Base-by-base conservation (phyloP, 2,329 filamentous ascomycete genomes). In the Hypoxylon sp. region DNA sequence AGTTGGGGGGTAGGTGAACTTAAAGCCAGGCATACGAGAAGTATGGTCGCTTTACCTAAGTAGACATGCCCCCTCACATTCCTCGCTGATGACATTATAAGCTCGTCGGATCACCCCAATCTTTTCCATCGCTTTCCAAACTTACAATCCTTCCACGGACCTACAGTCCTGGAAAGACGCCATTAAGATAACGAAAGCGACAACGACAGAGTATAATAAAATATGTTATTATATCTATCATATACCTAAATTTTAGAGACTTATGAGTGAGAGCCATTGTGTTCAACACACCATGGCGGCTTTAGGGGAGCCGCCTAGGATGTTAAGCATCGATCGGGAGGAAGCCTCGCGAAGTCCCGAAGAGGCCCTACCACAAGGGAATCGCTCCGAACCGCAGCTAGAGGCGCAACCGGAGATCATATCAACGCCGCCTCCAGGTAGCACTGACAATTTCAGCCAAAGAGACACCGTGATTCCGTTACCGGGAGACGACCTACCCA, bases 171-270 rank as follows among this genome's bases (percentile, higher is more conserved):
- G 17, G 38, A 30, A 32, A 55, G 34, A 55, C 23, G 23, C 32
- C 21, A n/a, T 17, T 41, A 45, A 23, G 25, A 25, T 25, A 46
- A 46, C 28, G 21, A 46, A 17, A 43, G 46, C 25, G 11, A 34
- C 9, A 38, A 28, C 36, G n/a, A 41, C 38, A 19, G 10, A 46
- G 10, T 46, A 32, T 23, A 38, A 46, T 46, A 34, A 46, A 25
- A 28, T 13, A 56, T 56, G 25, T 17, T 56, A 56, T 56, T 34
- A 56, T 32, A 43, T 32, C 38, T 30, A 11, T 46, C n/a, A 17
- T 14, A n/a, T n/a, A 46, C 19, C 2, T 30, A 14, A 5, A 28
- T 46, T 21, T 13, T 21, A 46, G 14, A 19, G 11, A 34, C 11
- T 21, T 13, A 46, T 46, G 25, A 56, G 28, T n/a, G 25, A 56